Evolutionary conservation across 164 flowering plant species (phyloP).

Genomic region (Chloranthus sessilifolius): DNA sequence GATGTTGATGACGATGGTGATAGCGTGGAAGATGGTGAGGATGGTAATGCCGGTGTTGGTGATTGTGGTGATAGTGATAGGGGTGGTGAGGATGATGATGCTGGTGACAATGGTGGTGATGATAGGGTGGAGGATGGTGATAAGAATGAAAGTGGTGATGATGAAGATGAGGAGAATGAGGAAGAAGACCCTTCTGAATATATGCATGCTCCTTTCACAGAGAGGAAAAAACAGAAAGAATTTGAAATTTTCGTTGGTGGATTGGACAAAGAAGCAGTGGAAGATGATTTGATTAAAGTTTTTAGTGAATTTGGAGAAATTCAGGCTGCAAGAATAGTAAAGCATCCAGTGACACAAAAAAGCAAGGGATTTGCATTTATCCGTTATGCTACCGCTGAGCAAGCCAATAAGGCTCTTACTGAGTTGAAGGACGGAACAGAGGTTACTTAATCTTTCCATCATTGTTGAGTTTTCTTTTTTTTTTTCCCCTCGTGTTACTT

Average conservation of each 20-base stretch:
- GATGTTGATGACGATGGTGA: no score
- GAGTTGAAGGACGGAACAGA: conserved; percentile 39
- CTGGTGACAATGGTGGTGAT: conserved; percentile 9
- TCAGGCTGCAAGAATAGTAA: conserved; percentile 26
- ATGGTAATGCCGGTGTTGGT: conserved; percentile 7
- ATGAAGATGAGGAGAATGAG: conserved; percentile 18
- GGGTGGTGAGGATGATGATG: conserved; percentile 5
- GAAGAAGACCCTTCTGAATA: conserved; percentile 20
- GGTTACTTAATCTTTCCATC: conserved; percentile 13
- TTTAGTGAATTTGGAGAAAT: conserved; percentile 37
- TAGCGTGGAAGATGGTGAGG: not conserved
- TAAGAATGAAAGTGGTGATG: conserved; percentile 9
- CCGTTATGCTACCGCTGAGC: conserved; percentile 35
- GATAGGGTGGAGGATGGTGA: conserved; percentile 9
- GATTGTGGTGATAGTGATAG: conserved; percentile 5
- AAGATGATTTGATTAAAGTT: conserved; percentile 35
- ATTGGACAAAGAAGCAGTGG: conserved; percentile 30
- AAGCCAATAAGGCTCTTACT: conserved; percentile 32
- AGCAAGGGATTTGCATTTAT: conserved; percentile 44
- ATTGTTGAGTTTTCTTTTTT: not conserved
- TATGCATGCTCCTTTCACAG: conserved; percentile 20
- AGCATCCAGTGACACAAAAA: conserved; percentile 27
- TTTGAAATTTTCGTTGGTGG: conserved; percentile 41
- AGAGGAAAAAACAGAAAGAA: conserved; percentile 27
- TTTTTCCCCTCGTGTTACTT: no score